These are phyloP conservation scores for Aureobasidium vineae DNA, from an alignment of 2,329 filamentous ascomycete genomes.

Conservation along the genomic window DNA sequence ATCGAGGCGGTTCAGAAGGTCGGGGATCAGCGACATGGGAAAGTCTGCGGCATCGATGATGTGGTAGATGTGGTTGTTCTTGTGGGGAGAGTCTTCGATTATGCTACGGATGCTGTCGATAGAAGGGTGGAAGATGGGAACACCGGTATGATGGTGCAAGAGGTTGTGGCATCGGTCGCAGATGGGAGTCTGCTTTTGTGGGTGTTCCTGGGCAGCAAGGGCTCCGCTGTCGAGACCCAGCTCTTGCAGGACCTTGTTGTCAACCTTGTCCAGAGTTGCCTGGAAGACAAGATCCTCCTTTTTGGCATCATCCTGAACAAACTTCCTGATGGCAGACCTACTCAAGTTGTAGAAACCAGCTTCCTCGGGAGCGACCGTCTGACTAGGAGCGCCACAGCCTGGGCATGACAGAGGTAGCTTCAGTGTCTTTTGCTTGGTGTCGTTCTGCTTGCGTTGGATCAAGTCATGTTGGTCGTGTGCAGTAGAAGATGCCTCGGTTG, in stretches of 20 bases:
- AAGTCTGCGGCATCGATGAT: conserved; percentile 95
- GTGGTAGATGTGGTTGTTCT: conserved; percentile 93
- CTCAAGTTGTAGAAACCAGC: conserved; percentile 58
- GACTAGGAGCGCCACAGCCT: conserved; percentile 61
- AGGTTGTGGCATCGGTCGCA: conserved; percentile 88
- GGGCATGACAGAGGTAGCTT: conserved; percentile 56
- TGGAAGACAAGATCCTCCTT: conserved; percentile 43
- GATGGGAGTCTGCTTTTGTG: conserved; percentile 51
- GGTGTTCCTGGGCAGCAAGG: not conserved
- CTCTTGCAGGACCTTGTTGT: conserved; percentile 35
- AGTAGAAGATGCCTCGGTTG: conserved; percentile 6
- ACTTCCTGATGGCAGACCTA: conserved; percentile 45
- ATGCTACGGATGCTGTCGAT: conserved; percentile 79
- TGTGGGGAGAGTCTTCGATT: conserved; percentile 82
- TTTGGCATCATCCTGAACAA: conserved; percentile 30
- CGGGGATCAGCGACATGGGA: conserved; percentile 84
- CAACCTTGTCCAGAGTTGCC: conserved; percentile 37
- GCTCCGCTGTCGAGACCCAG: conserved; percentile 34
- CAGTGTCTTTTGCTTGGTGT: conserved; percentile 23
- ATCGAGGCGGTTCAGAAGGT: conserved; percentile 67
- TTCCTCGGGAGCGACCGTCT: conserved; percentile 54
- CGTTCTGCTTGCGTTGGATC: conserved; percentile 27
- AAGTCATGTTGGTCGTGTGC: conserved; percentile 27
- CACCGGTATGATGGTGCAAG: conserved; percentile 68
- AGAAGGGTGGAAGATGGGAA: conserved; percentile 74